These are phyloP conservation scores for Eragrostis nindensis DNA, from an alignment of 176 grass and related monocot genomes.

Conservation along the genomic window DNA sequence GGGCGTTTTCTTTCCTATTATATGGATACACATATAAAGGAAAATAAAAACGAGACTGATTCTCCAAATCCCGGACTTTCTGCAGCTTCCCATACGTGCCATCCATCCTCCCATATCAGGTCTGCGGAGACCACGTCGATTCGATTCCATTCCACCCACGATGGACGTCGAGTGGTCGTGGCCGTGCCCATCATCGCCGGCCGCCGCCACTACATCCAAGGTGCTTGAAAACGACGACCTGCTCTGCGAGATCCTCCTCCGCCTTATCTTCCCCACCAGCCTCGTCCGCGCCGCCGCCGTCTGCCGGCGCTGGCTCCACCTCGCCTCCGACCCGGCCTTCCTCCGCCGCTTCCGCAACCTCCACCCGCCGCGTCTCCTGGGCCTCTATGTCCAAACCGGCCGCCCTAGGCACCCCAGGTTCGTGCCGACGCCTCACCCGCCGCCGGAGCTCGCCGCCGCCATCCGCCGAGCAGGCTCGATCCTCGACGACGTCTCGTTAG, in stretches of 20 bases:
- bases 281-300: conserved; percentile 34
- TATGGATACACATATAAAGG: too few species aligned
- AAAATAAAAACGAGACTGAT: too few species aligned
- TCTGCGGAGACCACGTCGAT: too few species aligned
- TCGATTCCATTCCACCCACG: too few species aligned
- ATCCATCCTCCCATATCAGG: too few species aligned
- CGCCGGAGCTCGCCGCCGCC: conserved; percentile 32
- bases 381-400: conserved; percentile 9
- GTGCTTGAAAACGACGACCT: conserved; percentile 36
- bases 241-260: conserved; percentile 41
- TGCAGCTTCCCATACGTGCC: too few species aligned
- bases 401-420: background rate
- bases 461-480: conserved; percentile 15
- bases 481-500: conserved; percentile 3
- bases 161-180: too few species aligned
- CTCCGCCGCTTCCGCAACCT: conserved; percentile 16
- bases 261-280: conserved; percentile 5
- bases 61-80: too few species aligned
- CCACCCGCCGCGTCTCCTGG: conserved; percentile 35
- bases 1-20: too few species aligned
- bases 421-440: background rate
- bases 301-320: conserved; percentile 21
- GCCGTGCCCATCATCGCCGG: too few species aligned
- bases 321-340: conserved; percentile 24
- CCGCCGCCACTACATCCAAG: background rate